Conservation (phyloP, 1,284 basidiomycete species). For the Thecaphora frezii region DNA sequence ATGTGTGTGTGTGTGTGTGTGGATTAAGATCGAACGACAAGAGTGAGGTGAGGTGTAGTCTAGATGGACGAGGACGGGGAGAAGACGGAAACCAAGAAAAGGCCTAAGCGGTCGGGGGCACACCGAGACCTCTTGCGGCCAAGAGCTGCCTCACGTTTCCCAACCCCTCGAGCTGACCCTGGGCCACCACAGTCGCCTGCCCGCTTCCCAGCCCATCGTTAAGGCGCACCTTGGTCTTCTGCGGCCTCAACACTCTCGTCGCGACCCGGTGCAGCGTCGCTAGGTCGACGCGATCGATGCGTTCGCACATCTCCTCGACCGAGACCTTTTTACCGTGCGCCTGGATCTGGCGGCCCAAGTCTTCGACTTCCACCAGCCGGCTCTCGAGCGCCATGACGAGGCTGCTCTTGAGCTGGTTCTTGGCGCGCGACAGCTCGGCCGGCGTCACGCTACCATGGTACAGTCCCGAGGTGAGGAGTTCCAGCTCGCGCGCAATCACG, state of each 20-base stretch:
- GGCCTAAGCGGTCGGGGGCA: too few relatives aligned
- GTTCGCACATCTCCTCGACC: conserved; percentile 85
- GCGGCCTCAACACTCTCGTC: conserved; percentile 67
- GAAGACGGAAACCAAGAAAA: too few relatives aligned
- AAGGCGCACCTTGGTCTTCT: conserved; percentile 10
- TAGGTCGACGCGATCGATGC: conserved; percentile 79
- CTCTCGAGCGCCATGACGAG: conserved; percentile 96
- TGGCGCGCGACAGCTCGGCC: conserved; percentile 78
- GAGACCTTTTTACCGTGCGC: conserved; percentile 87
- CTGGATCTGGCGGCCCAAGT: conserved; percentile 72
- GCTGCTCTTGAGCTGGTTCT: conserved; percentile 92
- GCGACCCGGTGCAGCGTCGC: conserved; percentile 75
- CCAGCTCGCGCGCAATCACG: conserved; percentile 78
- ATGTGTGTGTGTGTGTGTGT: too few relatives aligned
- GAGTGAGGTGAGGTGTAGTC: too few relatives aligned
- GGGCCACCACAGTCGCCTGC: conserved; percentile 51
- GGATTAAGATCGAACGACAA: too few relatives aligned
- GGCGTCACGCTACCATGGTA: conserved; percentile 64
- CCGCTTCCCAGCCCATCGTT: conserved; percentile 27
- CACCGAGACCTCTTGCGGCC: conserved; percentile 42
- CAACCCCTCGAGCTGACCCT: conserved; percentile 47
- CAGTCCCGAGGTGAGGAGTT: conserved; percentile 58
- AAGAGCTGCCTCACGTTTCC: conserved; percentile 50
- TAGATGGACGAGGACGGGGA: too few relatives aligned
- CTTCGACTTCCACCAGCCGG: conserved; percentile 71